Percentiles rank a stretch among this genome's conserved stretches.
Evolutionary conservation across 108 stramenopile genomes (phyloP).

Genomic region (Pseudonitzschia pungens): DNA sequence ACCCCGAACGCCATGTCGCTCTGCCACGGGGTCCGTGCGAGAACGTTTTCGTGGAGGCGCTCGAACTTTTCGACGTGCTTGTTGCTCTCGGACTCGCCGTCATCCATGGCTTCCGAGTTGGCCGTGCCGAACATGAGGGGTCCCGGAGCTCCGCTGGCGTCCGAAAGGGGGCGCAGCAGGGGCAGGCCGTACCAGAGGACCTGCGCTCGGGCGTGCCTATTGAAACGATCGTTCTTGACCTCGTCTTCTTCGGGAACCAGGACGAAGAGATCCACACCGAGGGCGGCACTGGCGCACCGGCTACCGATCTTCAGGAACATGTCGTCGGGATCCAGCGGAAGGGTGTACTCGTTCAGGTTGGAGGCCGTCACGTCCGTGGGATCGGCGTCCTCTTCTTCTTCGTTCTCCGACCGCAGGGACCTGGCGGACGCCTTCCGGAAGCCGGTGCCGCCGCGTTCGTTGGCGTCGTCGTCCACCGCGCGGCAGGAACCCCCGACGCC

Average conservation of each 20-base stretch:
- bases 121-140: constrained; percentile 39
- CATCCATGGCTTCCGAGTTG: background rate
- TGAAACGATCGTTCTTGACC: background rate
- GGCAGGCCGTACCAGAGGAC: constrained; percentile 41
- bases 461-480: background rate
- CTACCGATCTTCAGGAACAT: constrained; percentile 38
- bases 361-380: constrained; percentile 33
- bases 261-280: constrained; percentile 50
- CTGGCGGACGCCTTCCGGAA: background rate
- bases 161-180: constrained; percentile 35
- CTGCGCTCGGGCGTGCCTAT: too few species aligned
- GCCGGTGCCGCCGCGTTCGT: too few species aligned
- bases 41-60: constrained; percentile 33
- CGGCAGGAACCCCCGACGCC: constrained; percentile 30
- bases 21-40: constrained; percentile 35
- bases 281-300: constrained; percentile 39
- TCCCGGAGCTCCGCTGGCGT: constrained; percentile 48
- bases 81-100: background rate
- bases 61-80: constrained; percentile 12
- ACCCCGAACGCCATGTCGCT: constrained; percentile 35
- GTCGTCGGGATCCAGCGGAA: constrained; percentile 23
- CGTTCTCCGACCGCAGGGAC: background rate
- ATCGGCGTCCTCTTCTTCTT: constrained; percentile 15
- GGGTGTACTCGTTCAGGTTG: constrained; percentile 19
- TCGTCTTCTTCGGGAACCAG: constrained; percentile 27